Base-by-base conservation (phyloP, 2,329 filamentous ascomycete species). In the Talaromyces sp. region DNA sequence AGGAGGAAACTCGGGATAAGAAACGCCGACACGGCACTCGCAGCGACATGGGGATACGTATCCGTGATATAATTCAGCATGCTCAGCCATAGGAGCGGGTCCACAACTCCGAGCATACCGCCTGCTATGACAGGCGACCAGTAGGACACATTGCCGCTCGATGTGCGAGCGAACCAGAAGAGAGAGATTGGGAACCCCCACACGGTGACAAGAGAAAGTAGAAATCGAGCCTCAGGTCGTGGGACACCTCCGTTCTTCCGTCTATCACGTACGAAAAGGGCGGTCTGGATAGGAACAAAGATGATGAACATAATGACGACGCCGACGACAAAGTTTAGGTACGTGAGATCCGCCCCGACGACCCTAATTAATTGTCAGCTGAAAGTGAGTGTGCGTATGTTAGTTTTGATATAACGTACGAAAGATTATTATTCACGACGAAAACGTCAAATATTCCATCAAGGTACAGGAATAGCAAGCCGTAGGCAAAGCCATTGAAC, bases 51-150 rank as follows among this genome's bases (percentile, higher is more conserved):
- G 33, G 76, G 75, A 57, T 79, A 79, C 4, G 75, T 70, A 65
- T 79, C 75, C 33, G 76, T 75, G 54, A 78, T 75, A 64, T 79
- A 79, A 58, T 76, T 79, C 52, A 79, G 65, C 76, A 78, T 79
- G 56, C 69, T 67, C n/a, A 79, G 68, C 75, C 75, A 79, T 4
- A 79, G 69, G n/a, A 79, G 63, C 8, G 77, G 76, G 63, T 79
- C 76, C 31, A 73, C 76, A 63, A 79, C 75, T 7, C 76, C 76
- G 18, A 79, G 68, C 7, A 79, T 65, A 9, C 64, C 74, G 36
- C 76, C 77, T 7, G 77, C 76, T 4, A 78, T 66, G 47, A 79
- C 69, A 9, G 76, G 76, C 2, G 73, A 76, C 77, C 76, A 79
- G 65, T 72, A 79, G 6, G 68, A 75, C 2, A 70, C 71, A 47